Evolutionary conservation across 208 protist species (phyloP).

Genomic region (Crithidia brevicula): DNA sequence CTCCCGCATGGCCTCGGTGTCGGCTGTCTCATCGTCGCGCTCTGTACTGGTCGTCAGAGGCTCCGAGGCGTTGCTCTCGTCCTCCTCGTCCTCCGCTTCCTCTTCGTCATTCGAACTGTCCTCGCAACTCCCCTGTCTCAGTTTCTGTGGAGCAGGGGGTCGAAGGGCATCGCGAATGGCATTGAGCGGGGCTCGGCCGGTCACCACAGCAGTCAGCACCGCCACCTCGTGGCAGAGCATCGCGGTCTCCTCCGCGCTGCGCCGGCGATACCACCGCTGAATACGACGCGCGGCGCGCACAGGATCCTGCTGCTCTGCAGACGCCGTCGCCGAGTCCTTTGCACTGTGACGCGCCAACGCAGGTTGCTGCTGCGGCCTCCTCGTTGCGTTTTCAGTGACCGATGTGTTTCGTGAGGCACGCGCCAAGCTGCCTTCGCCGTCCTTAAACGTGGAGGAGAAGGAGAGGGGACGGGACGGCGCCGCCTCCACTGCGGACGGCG

Average conservation of each 20-base stretch:
- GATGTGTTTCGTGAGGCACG: too few relatives aligned
- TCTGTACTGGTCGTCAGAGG: too few relatives aligned
- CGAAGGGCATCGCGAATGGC: constrained; percentile 16
- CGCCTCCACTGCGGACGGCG: not conserved
- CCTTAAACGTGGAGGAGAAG: not conserved
- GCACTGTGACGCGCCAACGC: too few relatives aligned
- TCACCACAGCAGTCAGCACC: constrained; percentile 28
- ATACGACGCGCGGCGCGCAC: constrained; percentile 18
- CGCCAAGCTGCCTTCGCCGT: not conserved
- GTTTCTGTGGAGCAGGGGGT: not conserved
- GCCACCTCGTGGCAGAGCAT: constrained; percentile 19
- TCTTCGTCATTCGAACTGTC: too few relatives aligned
- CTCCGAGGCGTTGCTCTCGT: too few relatives aligned
- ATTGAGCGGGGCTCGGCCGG: constrained; percentile 19
- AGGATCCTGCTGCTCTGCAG: not conserved
- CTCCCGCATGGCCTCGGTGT: constrained; percentile 8
- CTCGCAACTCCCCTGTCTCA: not conserved
- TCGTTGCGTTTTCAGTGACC: not conserved
- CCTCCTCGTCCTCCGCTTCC: not conserved
- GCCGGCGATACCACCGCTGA: constrained; percentile 23
- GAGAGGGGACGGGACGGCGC: not conserved
- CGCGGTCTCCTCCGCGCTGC: constrained; percentile 1
- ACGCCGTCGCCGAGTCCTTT: too few relatives aligned
- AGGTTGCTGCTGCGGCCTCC: constrained; percentile 4
- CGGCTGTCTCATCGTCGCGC: not conserved